phyloP scores from a whole-genome alignment of 2,329 filamentous ascomycete species.

The Sarocladium kiliense region DNA sequence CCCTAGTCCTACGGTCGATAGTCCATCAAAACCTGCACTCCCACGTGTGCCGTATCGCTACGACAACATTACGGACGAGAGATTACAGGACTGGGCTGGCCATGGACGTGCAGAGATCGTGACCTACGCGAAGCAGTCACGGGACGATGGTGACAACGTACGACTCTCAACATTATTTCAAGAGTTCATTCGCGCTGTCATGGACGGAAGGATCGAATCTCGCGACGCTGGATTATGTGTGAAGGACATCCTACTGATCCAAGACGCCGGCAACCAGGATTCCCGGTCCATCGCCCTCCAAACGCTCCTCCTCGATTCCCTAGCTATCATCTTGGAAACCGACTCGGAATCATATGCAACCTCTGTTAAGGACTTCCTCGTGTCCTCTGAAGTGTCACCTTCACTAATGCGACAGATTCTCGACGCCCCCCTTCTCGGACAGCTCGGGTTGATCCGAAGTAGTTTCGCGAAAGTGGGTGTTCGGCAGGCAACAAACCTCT shows the following conservation, averaged over 20 bases:
- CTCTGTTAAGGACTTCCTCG: constrained; percentile 61
- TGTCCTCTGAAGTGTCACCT: constrained; percentile 67
- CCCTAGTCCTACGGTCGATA: constrained; percentile 13
- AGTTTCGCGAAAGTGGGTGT: constrained; percentile 81
- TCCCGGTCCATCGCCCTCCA: constrained; percentile 54
- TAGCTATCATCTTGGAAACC: constrained; percentile 73
- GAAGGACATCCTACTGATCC: constrained; percentile 64
- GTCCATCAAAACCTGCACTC: constrained; percentile 14
- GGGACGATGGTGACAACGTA: constrained; percentile 61
- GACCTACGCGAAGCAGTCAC: constrained; percentile 58
- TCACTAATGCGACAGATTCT: constrained; percentile 73
- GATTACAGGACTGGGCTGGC: constrained; percentile 61
- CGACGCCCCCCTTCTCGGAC: constrained; percentile 71
- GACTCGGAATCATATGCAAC: constrained; percentile 39
- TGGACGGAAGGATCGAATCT: constrained; percentile 64
- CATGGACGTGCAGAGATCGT: constrained; percentile 64
- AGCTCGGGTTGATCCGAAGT: constrained; percentile 75
- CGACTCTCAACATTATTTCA: constrained; percentile 72
- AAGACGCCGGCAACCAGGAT: constrained; percentile 45
- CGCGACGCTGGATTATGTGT: constrained; percentile 66
- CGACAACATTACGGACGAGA: constrained; percentile 67
- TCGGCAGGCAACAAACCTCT: constrained; percentile 82
- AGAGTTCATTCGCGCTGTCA: constrained; percentile 72
- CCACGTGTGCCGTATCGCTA: constrained; percentile 55
- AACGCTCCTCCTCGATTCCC: constrained; percentile 73